Base-by-base conservation (phyloP, 192 early-diverging fungal genomes). In the Podila epigama region DNA sequence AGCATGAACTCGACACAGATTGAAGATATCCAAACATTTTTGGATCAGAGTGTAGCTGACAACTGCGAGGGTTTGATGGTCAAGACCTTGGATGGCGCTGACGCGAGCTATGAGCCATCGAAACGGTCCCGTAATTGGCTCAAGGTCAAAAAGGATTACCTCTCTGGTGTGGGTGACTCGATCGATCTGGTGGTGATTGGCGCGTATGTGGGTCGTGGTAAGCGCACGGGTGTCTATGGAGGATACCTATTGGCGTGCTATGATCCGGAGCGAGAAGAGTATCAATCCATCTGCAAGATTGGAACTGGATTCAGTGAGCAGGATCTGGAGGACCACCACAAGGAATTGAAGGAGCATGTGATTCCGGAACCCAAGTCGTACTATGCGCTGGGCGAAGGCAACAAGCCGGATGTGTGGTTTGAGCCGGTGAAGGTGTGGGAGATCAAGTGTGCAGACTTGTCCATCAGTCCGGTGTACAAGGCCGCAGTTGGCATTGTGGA, bases 11-110 rank as follows among this genome's bases (percentile, higher is more conserved):
- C 92, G 15, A 88, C 75, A 29, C 85, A 89, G 58, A 93, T 96
- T 12, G 98, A 97, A 51, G 97, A 94, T 66, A 99, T 99, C 53
- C 97, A 98, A 70, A 88, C 90, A 7, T 96, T 98, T 59, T 72
- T 97, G 64, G 93, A 97, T 72, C 87, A 87, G 37, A 84, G 86
- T 58, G 87, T 91, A 42, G 84, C 88, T 58, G 93, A 88, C 20
- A 97, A 96, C 80, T 99, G 96, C 80, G 97, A 99, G 83, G 97
- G 97, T 1, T 71, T 98, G 59, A 98, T 99, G 96, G 92, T 99
- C 29, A 99, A 99, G 81, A 93, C 94, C 18, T 84, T 97, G 59
- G 94, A 97, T 65, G 91, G 92, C 31, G 81, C 88, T 4, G 88
- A 89, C 52, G 88, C 97, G 0, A 88, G 92, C 0, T 99, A 99